Conservation (phyloP, 192 early-diverging fungal genomes). For the Backusella luteola region DNA sequence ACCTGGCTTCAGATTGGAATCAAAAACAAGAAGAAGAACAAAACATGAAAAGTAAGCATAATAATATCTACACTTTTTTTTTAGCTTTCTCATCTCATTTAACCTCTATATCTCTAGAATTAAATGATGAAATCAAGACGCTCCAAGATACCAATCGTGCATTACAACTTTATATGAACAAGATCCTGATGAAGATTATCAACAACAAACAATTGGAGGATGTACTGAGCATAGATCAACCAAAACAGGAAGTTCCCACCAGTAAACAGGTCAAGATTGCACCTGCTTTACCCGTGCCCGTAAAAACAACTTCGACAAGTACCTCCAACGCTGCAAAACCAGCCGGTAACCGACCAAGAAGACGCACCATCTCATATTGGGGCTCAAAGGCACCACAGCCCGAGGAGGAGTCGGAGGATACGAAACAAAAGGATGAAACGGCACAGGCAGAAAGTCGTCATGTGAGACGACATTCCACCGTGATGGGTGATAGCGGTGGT, state of each 20-base stretch:
- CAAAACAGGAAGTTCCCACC: slow-evolving; percentile 21
- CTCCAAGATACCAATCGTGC: slow-evolving; percentile 68
- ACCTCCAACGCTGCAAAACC: neutral
- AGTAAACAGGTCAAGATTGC: neutral
- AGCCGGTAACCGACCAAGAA: slow-evolving; percentile 12
- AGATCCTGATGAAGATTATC: slow-evolving; percentile 75
- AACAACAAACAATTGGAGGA: slow-evolving; percentile 51
- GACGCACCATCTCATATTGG: slow-evolving; percentile 41
- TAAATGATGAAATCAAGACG: slow-evolving; percentile 58
- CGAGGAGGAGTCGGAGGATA: neutral
- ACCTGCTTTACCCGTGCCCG: slow-evolving; percentile 5
- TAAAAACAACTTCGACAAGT: neutral
- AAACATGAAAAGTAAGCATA: slow-evolving; percentile 22
- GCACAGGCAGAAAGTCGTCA: neutral
- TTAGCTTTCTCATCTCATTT: no score
- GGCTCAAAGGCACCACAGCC: slow-evolving; percentile 28
- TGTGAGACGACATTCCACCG: neutral
- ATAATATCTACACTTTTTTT: neutral
- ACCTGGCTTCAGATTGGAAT: slow-evolving; percentile 9
- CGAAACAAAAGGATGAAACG: neutral
- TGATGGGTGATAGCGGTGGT: slow-evolving; percentile 7
- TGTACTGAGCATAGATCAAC: slow-evolving; percentile 42
- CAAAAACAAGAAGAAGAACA: slow-evolving; percentile 8
- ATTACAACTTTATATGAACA: slow-evolving; percentile 71
- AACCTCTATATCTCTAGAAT: slow-evolving; percentile 20